A percentile compares a stretch with the other conserved stretches of the same genome.
Conservation (phyloP, 441 rosid genomes). For the Flueggea neowawraea region DNA sequence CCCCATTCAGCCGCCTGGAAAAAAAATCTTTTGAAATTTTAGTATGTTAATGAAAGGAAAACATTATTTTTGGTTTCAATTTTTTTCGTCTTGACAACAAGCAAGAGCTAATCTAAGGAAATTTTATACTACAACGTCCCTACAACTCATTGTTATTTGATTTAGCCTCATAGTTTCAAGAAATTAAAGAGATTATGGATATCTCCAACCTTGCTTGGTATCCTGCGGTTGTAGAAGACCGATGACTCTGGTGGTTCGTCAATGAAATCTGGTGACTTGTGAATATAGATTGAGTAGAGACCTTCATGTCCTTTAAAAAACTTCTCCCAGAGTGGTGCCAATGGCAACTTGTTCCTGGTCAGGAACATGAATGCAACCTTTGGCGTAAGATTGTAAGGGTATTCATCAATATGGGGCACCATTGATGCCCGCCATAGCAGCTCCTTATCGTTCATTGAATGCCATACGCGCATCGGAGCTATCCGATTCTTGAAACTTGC, state of each 20-base stretch:
- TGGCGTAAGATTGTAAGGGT: slow-evolving; percentile 15
- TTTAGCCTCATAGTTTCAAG: too few species aligned
- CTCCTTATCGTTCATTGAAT: slow-evolving; percentile 29
- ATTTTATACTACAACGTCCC: too few species aligned
- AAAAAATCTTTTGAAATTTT: too few species aligned
- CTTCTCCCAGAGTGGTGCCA: slow-evolving; percentile 42
- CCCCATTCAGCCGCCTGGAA: slow-evolving; percentile 41
- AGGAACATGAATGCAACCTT: slow-evolving; percentile 45
- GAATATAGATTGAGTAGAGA: slow-evolving; percentile 31
- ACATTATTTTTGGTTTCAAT: too few species aligned
- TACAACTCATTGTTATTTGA: too few species aligned
- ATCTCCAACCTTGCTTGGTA: slow-evolving; percentile 36
- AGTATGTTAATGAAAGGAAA: too few species aligned
- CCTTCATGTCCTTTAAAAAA: slow-evolving; percentile 34
- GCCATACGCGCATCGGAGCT: slow-evolving; percentile 12
- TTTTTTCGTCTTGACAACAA: too few species aligned
- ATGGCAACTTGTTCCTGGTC: slow-evolving; percentile 28
- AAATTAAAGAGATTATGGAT: too few species aligned
- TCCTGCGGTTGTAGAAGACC: slow-evolving; percentile 25
- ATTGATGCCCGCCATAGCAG: slow-evolving; percentile 27
- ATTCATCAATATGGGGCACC: slow-evolving; percentile 20
- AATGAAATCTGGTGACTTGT: slow-evolving; percentile 17
- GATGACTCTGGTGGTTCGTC: slow-evolving; percentile 14
- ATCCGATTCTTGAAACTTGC: background rate
- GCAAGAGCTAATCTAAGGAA: too few species aligned